These are phyloP conservation scores for Zygosaccharomyces kombuchaensis DNA, from an alignment of 805 yeast genomes.

Conservation along the genomic window DNA sequence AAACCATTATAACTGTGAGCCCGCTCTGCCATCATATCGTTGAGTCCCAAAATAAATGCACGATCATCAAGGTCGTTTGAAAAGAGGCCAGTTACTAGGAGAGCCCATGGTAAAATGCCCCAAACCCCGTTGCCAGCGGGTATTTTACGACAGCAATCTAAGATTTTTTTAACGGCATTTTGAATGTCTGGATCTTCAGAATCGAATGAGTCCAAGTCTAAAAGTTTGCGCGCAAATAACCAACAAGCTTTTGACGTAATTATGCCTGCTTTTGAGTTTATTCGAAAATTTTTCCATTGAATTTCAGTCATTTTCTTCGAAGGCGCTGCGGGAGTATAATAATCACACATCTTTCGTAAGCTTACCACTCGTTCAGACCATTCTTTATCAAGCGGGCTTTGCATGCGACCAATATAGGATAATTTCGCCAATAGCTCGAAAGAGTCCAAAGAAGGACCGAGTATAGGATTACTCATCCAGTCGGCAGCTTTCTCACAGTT, in stretches of 20 bases:
- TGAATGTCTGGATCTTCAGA: constrained; percentile 12
- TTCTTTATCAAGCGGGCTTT: constrained; percentile 14
- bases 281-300: constrained; percentile 18
- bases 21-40: constrained; percentile 17
- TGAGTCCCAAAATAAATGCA: constrained; percentile 13
- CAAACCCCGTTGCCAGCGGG: constrained; percentile 18
- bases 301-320: constrained; percentile 13
- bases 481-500: constrained; percentile 23
- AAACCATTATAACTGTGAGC: constrained; percentile 22
- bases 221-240: constrained; percentile 17
- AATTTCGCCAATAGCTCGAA: constrained; percentile 39
- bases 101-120: constrained; percentile 22
- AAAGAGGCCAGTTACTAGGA: constrained; percentile 19
- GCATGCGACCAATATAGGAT: constrained; percentile 35
- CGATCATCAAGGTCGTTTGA: constrained; percentile 13
- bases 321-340: constrained; percentile 19
- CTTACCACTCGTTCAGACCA: constrained; percentile 14
- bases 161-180: constrained; percentile 14
- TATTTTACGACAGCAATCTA: constrained; percentile 15
- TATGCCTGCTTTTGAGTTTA: constrained; percentile 17
- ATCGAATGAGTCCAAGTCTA: constrained; percentile 13
- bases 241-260: constrained; percentile 21
- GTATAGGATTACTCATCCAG: constrained; percentile 43
- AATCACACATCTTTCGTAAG: constrained; percentile 17
- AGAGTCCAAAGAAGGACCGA: constrained; percentile 39